phyloP scores from a whole-genome alignment of 2,329 filamentous ascomycete genomes.

The Trichoderma lentiforme region DNA sequence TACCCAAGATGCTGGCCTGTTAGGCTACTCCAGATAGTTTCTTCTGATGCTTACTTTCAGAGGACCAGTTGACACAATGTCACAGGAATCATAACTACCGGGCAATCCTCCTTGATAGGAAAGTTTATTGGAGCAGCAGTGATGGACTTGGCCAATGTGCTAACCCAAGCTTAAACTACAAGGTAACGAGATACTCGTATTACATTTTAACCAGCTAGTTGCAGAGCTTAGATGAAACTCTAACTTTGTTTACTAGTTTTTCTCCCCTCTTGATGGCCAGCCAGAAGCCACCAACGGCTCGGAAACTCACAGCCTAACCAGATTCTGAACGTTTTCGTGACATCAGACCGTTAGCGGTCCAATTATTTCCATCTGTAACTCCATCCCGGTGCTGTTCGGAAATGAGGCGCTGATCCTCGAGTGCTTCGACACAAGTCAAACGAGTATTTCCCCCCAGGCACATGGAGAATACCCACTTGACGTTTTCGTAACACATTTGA shows the following conservation, averaged over 20 bases:
- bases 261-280: not conserved
- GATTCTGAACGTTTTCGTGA: conserved; percentile 12
- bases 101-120: not conserved
- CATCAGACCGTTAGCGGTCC: conserved; percentile 2
- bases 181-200: not conserved
- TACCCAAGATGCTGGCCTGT: not conserved
- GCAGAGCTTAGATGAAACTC: not conserved
- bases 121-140: not conserved
- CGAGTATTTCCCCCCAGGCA: not conserved
- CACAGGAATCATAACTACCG: not conserved
- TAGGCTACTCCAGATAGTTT: not conserved
- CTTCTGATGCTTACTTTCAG: not conserved
- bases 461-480: not conserved
- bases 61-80: not conserved
- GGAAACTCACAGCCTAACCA: not conserved
- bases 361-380: not conserved
- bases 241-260: not conserved
- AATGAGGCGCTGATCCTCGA: not conserved
- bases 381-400: not conserved
- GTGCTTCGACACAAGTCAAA: not conserved
- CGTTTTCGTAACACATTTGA: not conserved
- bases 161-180: not conserved
- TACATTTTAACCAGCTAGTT: not conserved
- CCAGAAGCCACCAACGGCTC: not conserved
- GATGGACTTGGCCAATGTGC: not conserved